These are phyloP conservation scores for Phyllostachys edulis DNA, from an alignment of 176 grass and related monocot species.

Conservation along the genomic window DNA sequence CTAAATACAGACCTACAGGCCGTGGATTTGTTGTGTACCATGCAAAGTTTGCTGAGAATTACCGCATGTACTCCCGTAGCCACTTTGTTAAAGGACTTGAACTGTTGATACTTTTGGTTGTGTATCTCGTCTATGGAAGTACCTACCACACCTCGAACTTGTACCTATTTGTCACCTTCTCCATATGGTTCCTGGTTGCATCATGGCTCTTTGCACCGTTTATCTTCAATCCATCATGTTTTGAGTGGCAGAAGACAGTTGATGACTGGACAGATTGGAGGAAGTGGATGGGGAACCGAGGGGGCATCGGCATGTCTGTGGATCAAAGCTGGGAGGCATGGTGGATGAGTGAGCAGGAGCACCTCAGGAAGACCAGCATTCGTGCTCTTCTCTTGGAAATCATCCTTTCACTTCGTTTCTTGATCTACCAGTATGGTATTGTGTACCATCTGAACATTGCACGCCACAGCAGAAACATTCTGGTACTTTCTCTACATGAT, in stretches of 20 bases:
- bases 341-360: constrained; percentile 78
- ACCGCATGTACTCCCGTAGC: constrained; percentile 82
- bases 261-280: constrained; percentile 74
- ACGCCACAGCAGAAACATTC: constrained; percentile 57
- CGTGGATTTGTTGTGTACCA: constrained; percentile 93
- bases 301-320: constrained; percentile 43
- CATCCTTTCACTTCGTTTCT: constrained; percentile 79
- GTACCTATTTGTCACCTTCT: constrained; percentile 80
- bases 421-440: constrained; percentile 98
- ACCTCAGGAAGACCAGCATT: constrained; percentile 62
- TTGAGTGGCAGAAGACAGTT: constrained; percentile 78
- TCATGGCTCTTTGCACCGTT: constrained; percentile 85
- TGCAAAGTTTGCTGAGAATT: constrained; percentile 87
- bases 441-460: constrained; percentile 92
- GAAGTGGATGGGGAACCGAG: constrained; percentile 55
- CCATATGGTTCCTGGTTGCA: constrained; percentile 89
- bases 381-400: constrained; percentile 75
- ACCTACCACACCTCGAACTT: constrained; percentile 75
- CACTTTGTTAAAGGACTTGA: constrained; percentile 93
- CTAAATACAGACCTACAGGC: constrained; percentile 79
- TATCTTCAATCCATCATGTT: constrained; percentile 75
- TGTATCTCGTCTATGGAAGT: constrained; percentile 71
- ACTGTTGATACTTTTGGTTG: constrained; percentile 67
- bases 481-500: constrained; percentile 63
- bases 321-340: constrained; percentile 90